phyloP scores from a whole-genome alignment of 257 asterid genomes.

The Solanum neorickii region DNA sequence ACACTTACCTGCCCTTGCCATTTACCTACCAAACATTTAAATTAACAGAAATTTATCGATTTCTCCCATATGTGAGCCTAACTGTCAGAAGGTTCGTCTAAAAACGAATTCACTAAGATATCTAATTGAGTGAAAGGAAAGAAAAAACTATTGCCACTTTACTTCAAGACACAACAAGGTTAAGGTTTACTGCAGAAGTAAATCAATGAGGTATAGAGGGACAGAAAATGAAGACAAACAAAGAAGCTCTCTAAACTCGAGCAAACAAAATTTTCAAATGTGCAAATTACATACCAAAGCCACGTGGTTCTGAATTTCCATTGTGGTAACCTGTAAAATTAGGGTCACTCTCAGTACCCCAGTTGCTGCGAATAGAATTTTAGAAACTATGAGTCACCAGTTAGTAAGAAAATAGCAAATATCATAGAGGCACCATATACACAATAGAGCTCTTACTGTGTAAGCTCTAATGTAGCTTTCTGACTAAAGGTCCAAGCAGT shows the following conservation, averaged over 20 bases:
- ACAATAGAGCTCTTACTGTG: slow-evolving; percentile 47
- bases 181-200: neutral
- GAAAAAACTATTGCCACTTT: neutral
- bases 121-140: neutral
- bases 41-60: neutral
- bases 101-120: neutral
- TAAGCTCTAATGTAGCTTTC: slow-evolving; percentile 74
- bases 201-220: neutral
- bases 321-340: slow-evolving; percentile 76
- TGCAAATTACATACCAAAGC: slow-evolving; percentile 44
- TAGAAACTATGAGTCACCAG: neutral
- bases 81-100: neutral
- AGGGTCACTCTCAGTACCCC: slow-evolving; percentile 91
- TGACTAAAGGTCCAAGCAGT: slow-evolving; percentile 73
- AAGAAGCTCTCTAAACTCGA: neutral
- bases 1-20: neutral
- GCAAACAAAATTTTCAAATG: slow-evolving; percentile 2
- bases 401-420: neutral
- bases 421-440: neutral
- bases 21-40: neutral
- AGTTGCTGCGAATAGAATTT: slow-evolving; percentile 41
- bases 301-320: slow-evolving; percentile 92
- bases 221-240: neutral
- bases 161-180: neutral
- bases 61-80: neutral